A percentile compares a stretch with the other conserved stretches of the same genome.
These are phyloP conservation scores for Acorus calamus DNA, from an alignment of 106 monocot genomes.

Conservation along the genomic window DNA sequence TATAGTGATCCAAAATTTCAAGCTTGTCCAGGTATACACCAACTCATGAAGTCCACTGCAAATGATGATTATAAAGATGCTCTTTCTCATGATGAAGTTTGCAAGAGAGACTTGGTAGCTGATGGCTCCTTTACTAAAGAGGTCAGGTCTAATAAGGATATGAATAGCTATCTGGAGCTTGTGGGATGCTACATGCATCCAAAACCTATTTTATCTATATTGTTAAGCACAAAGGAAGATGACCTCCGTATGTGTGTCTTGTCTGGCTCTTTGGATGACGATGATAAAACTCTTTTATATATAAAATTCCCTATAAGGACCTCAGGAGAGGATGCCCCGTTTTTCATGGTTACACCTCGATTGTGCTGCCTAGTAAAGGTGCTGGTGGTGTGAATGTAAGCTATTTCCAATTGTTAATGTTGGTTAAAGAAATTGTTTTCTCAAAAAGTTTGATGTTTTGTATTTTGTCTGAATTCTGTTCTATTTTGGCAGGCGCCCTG, in stretches of 20 bases:
- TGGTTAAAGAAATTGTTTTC: too few relatives aligned
- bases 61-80: neutral
- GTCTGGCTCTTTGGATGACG: slow-evolving; percentile 41
- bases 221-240: slow-evolving; percentile 29
- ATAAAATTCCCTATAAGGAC: slow-evolving; percentile 28
- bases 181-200: slow-evolving; percentile 68
- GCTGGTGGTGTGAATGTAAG: slow-evolving; percentile 35
- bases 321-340: slow-evolving; percentile 26
- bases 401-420: neutral
- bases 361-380: slow-evolving; percentile 30
- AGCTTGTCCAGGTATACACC: slow-evolving; percentile 3
- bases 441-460: too few relatives aligned
- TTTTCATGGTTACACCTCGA: slow-evolving; percentile 69
- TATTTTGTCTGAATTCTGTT: neutral
- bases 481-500: slow-evolving; percentile 39
- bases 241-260: slow-evolving; percentile 45
- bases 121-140: slow-evolving; percentile 15
- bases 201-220: slow-evolving; percentile 47
- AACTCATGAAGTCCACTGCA: neutral
- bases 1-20: neutral
- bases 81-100: slow-evolving; percentile 4
- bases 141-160: slow-evolving; percentile 11
- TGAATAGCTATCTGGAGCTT: slow-evolving; percentile 30
- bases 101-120: slow-evolving; percentile 3
- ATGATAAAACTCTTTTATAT: slow-evolving; percentile 46